Base-by-base conservation (phyloP, 2,329 filamentous ascomycete species). In the Dothideomycetes sp. region DNA sequence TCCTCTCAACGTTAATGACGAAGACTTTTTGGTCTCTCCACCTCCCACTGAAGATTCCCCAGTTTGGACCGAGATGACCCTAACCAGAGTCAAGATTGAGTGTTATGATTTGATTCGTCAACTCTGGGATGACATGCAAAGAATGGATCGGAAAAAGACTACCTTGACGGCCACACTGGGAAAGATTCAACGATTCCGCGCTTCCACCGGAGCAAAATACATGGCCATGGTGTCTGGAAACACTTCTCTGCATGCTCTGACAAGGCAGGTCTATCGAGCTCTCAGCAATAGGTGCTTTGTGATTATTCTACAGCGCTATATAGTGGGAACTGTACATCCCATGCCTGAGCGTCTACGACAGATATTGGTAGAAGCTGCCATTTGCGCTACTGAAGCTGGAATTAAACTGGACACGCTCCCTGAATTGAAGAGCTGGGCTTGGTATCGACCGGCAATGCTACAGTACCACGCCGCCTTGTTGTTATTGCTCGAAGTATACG, bases 401-500 rank as follows among this genome's bases (percentile, higher is more conserved):
- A 70, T 78, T 35, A 60, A 61, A 7, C 59, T 79, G 9, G 74
- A 78, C 41, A 70, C 65, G 2, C 55, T 64, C 1, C 69, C 69
- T 1, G 62, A 65, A 2, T 49, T 84, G 29, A 57, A 61, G 1
- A 61, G 61, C 1, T 87, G 81, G 80, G 59, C 65, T 2, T 87
- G 83, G 83, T 86, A 85, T 44, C 52, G 51, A 16, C 79, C 81
- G 4, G 79, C 82, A 4, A 73, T 81, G 46, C 78, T 83, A 45
- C 81, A 85, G 53, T 84, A 79, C 55, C 82, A 86, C 51, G 70
- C 73, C 4, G 79, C 81, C 0, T 66, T 87, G 22, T 65, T 87
- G 1, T 63, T 88, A 16, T 66, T 84, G 5, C 72, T 75, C 16
- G 81, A 87, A 53, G 61, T 84, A 3, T 81, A 77, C 52, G 69